Percentiles rank a stretch among this genome's conserved stretches.
These are phyloP conservation scores for Parasitella parasitica DNA, from an alignment of 371 early-diverging fungal genomes.

Conservation along the genomic window DNA sequence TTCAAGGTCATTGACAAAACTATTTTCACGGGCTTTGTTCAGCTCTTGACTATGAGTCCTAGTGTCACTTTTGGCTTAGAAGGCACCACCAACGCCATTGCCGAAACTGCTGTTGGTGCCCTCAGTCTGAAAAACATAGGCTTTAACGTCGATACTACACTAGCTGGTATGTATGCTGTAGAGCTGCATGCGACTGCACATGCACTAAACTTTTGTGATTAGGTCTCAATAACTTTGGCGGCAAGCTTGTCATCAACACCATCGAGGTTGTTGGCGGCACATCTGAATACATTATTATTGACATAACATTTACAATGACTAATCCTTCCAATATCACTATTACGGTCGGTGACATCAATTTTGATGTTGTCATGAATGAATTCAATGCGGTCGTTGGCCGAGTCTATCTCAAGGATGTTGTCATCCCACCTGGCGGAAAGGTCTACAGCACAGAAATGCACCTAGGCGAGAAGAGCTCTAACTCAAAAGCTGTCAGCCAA, in stretches of 20 bases:
- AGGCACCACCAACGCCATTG: conserved; percentile 51
- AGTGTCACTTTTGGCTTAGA: conserved; percentile 48
- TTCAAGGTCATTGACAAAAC: conserved; percentile 39
- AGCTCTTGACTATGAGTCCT: conserved; percentile 42
- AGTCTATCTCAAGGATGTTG: conserved; percentile 36
- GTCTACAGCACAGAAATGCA: conserved; percentile 35
- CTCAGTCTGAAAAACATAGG: conserved; percentile 48
- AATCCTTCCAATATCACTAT: conserved; percentile 60
- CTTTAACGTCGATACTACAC: conserved; percentile 49
- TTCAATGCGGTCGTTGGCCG: conserved; percentile 36
- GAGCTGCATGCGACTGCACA: background rate
- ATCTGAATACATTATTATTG: conserved; percentile 31
- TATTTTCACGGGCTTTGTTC: conserved; percentile 51
- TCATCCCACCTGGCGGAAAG: conserved; percentile 52
- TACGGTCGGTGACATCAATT: conserved; percentile 49
- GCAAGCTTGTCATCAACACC: conserved; percentile 38
- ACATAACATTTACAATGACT: conserved; percentile 38
- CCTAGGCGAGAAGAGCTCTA: conserved; percentile 21
- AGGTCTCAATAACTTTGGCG: conserved; percentile 49
- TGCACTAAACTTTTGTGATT: background rate
- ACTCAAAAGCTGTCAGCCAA: conserved; percentile 22
- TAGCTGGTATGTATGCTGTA: conserved; percentile 40
- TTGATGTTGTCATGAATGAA: conserved; percentile 43
- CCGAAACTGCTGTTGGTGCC: conserved; percentile 54
- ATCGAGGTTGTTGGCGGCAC: conserved; percentile 47